Evolutionary conservation across 2,329 filamentous ascomycete species (phyloP), one percentile per base, ranked within the genome.

Genomic region (Pseudogymnoascus sp.): DNA sequence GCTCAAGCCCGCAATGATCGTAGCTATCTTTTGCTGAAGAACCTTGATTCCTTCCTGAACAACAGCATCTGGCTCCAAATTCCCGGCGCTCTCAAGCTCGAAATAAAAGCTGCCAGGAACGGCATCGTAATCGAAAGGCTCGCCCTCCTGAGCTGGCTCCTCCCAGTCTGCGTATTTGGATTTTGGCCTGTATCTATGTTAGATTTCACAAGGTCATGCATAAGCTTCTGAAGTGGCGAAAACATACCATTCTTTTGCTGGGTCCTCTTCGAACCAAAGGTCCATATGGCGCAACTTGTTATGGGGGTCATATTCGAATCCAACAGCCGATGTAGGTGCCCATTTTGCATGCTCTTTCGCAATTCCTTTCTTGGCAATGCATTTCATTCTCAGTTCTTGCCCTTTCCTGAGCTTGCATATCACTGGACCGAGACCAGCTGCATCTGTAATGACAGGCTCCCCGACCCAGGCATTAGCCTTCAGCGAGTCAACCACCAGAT

Each of bases 321-420:
- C 92, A 41, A 99, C 87, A 3, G 94, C 94, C 41, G 92, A 84
- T 36, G 90, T 93, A 1, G 94, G 92, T 71, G 91, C 90, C 94
- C 94, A 99, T 76, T 99, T 99, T 8, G 94, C 91, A 76, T 99
- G 94, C 75, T 99, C 94, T 80, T 99, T 99, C 38, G 93, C 92
- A 67, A 97, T 97, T 1, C 94, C 94, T 81, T 97, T 97, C 81
- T 96, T 97, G 59, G 93, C 94, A 67, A 97, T 89, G 73, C 93
- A 97, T 65, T 85, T 90, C 72, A 99, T 84, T 74, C 91, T 88
- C 64, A 99, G 79, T 75, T 96, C 92, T 77, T 99, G 94, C 2
- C 89, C 91, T 71, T 88, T 89, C 63, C 93, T 84, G 72, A 99
- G 79, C 80, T 97, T 97, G 71, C 89, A 90, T 67, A 99, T 93